Base-by-base conservation (phyloP, 257 asterid species). In the Craterostigma plantagineum region DNA sequence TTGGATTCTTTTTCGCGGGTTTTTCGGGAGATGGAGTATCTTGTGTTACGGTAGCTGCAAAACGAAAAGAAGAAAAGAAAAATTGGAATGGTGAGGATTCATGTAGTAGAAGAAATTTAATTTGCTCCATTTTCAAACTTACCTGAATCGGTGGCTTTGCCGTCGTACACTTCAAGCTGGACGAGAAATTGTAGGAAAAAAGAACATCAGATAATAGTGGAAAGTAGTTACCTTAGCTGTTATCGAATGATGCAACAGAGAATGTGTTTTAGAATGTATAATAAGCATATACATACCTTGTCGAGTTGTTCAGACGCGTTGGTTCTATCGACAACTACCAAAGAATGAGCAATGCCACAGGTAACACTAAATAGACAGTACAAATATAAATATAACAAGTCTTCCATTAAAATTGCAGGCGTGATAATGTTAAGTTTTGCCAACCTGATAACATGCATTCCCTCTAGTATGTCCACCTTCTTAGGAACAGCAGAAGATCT, bases 401-500 rank as follows among this genome's bases (percentile, higher is more conserved):
- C 34, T 35, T 47, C 46, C 11, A 16, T 14, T 45, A 35, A 16
- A 46, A 3, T 34, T 45, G 35, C n/a, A n/a, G n/a, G n/a, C n/a
- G n/a, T n/a, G n/a, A n/a, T 13, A 50, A 35, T 41, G 10, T 10
- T 11, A 34, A 33, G 37, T 15, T 34, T 23, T 36, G 65, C 76
- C 17, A 45, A 90, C 99, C 91, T 64, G 57, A 83, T 53, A 53
- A 83, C 85, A 55, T 79, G 92, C 96, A 83, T 83, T 46, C 94
- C 99, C 56, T 90, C 96, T 0, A 90, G 80, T 48, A 47, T 54
- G 49, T 90, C 96, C 18, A 83, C 94, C 42, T 90, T 90, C 61
- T 79, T 79, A 11, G 99, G 99, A 55, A 58, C 57, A 38, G 99
- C 96, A 16, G 96, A 90, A 39, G 99, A 79, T 66, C 94, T 90